A percentile compares a stretch with the other conserved stretches of the same genome.
phyloP scores from a whole-genome alignment of 352 stramenopile genomes.

The Phytophthora macrochlamydospora region DNA sequence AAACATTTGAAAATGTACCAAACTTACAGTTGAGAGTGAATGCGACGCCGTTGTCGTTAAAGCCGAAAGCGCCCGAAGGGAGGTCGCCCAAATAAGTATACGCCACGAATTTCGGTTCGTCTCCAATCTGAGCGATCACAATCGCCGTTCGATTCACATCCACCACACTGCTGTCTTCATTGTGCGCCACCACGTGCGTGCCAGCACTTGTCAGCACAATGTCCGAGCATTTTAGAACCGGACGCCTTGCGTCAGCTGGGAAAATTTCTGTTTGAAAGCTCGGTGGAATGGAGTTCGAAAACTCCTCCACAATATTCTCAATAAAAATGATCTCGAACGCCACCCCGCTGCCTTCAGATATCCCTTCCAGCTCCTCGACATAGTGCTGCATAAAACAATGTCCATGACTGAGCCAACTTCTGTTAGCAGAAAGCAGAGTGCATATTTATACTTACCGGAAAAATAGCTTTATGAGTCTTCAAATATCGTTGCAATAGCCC shows the following conservation, averaged over 20 bases:
- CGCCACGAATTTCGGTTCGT: conserved; percentile 62
- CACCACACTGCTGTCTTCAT: conserved; percentile 58
- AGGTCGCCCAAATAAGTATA: conserved; percentile 80
- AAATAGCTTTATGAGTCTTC: conserved; percentile 43
- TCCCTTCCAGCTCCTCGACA: conserved; percentile 65
- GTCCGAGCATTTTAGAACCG: conserved; percentile 67
- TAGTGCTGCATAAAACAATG: conserved; percentile 46
- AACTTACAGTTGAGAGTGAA: conserved; percentile 83
- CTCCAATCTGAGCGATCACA: conserved; percentile 58
- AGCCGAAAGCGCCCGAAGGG: conserved; percentile 72
- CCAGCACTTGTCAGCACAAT: conserved; percentile 55
- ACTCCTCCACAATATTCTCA: conserved; percentile 80
- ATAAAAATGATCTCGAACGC: conserved; percentile 74
- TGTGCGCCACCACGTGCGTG: conserved; percentile 66
- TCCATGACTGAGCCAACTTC: not conserved
- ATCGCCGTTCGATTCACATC: conserved; percentile 75
- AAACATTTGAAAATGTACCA: too few species aligned
- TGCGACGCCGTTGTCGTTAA: conserved; percentile 68
- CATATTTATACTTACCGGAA: conserved; percentile 47
- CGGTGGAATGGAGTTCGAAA: conserved; percentile 56
- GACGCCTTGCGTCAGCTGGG: conserved; percentile 20
- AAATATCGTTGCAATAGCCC: conserved; percentile 56
- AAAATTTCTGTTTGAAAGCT: conserved; percentile 36
- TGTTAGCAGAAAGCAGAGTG: not conserved
- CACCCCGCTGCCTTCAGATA: conserved; percentile 61